These are phyloP conservation scores for Purpureocillium lavendulum DNA, from an alignment of 2,329 filamentous ascomycete genomes.

Conservation along the genomic window DNA sequence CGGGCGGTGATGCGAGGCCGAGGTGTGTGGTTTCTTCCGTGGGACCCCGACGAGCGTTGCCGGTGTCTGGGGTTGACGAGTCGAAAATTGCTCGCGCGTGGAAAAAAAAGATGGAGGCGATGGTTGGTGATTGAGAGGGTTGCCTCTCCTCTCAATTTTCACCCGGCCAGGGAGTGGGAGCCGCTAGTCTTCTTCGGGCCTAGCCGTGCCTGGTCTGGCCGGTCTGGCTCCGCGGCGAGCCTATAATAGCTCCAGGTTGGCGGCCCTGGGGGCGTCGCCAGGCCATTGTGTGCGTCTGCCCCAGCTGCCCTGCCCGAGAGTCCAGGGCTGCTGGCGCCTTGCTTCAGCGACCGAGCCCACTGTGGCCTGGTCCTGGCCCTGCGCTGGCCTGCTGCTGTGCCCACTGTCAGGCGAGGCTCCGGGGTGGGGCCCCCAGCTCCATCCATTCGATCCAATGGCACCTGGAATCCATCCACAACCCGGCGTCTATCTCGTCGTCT, in stretches of 20 bases:
- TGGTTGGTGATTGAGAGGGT: constrained; percentile 22
- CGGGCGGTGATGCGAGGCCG: neutral
- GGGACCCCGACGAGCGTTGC: constrained; percentile 28
- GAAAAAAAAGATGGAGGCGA: constrained; percentile 26
- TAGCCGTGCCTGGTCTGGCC: constrained; percentile 5
- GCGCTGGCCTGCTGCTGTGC: too few species aligned
- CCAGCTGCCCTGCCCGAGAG: too few species aligned
- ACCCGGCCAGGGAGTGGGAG: constrained; percentile 29
- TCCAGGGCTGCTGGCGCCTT: neutral
- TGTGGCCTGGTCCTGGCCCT: neutral
- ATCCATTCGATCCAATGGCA: too few species aligned
- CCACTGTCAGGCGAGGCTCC: too few species aligned
- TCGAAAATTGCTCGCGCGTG: constrained; percentile 34
- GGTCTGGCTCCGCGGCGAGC: too few species aligned
- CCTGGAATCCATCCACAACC: too few species aligned
- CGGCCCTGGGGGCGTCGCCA: too few species aligned
- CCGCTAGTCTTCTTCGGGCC: constrained; percentile 23
- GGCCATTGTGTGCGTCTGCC: neutral
- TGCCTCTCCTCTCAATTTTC: constrained; percentile 31
- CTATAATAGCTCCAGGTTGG: too few species aligned
- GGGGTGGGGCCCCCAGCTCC: too few species aligned
- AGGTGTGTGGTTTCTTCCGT: constrained; percentile 14
- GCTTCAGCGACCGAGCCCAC: neutral
- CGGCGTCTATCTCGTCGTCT: too few species aligned
- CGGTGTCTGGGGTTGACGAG: constrained; percentile 32